Evolutionary conservation across 768 basidiomycete species (phyloP).

Genomic region (Galerina marginata): DNA sequence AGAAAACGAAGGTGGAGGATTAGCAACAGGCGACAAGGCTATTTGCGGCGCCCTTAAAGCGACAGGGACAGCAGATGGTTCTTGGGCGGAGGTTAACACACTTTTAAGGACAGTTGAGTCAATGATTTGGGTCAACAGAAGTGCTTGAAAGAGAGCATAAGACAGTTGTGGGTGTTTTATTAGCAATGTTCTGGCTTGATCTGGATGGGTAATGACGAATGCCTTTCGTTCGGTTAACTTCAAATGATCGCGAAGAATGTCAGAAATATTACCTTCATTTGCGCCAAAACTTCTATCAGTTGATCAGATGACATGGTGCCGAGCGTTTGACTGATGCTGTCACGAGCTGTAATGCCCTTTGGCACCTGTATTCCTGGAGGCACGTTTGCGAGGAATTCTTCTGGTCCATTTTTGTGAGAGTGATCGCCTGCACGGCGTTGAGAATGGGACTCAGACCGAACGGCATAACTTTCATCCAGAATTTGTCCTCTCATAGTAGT

Average conservation of each 20-base stretch:
- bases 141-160: conserved; percentile 94
- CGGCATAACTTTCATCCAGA: conserved; percentile 67
- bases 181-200: conserved; percentile 83
- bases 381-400: conserved; percentile 65
- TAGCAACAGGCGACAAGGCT: too few relatives aligned
- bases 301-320: conserved; percentile 84
- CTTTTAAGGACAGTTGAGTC: conserved; percentile 86
- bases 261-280: conserved; percentile 84
- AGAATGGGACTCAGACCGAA: conserved; percentile 55
- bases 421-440: conserved; percentile 60
- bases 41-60: conserved; percentile 19
- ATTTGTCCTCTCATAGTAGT: conserved; percentile 88
- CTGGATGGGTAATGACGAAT: conserved; percentile 89
- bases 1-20: conserved; percentile 30
- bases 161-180: conserved; percentile 89
- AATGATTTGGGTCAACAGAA: conserved; percentile 92
- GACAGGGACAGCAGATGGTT: conserved; percentile 22
- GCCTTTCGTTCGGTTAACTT: conserved; percentile 58
- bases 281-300: conserved; percentile 92
- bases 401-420: conserved; percentile 42
- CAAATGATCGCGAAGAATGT: neutral
- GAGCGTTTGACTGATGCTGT: conserved; percentile 85
- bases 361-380: conserved; percentile 82
- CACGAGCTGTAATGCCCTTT: conserved; percentile 72
- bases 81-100: conserved; percentile 49